Base-by-base conservation (phyloP, 225 moss, liverwort and hornwort genomes). In the Asterella californica region DNA sequence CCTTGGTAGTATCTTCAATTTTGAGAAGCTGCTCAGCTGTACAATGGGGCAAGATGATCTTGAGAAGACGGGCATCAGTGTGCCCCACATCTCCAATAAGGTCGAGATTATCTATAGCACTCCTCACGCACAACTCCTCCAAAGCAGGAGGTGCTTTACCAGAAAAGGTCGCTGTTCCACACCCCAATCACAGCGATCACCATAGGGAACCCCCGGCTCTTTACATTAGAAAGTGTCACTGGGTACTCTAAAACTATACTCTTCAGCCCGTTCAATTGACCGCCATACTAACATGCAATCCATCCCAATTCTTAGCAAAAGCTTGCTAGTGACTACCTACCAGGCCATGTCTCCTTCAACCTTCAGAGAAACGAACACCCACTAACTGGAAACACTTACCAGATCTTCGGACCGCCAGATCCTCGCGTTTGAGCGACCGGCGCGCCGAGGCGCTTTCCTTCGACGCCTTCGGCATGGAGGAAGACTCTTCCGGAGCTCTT, bases 91-190 rank as follows among this genome's bases (percentile, higher is more conserved):
- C 96, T 47, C 89, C 82, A 15, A 96, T 89, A 53, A 87, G 83
- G 63, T 92, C 90, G 45, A 96, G 75, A 69, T 96, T 91, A 85
- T 96, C 96, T 74, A 96, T 94, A 65, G 94, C 96, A 48, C 84
- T 93, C 71, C 91, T 90, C 62, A 94, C 77, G 77, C 94, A 94
- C 36, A 96, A 87, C 83, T 96, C 92, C 83, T 91, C 78, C 21
- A 96, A 83, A 53, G 89, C 46, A 2, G 78, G 78, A 76, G 64
- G 27, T 65, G 22, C 25, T 33, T 25, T 38, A 17, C 34, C 63
- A 9, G 53, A 25, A 9, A 29, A 4, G 64, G 22, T 78, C 46
- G 48, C 78, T 78, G 47, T 25, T 54, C 46, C 47, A 71, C 47
- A n/a, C n/a, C 71, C 71, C 47, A 27, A 15, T 32, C 65, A 65